Base-by-base conservation (phyloP, 441 rosid species). In the Aleurites moluccanus region DNA sequence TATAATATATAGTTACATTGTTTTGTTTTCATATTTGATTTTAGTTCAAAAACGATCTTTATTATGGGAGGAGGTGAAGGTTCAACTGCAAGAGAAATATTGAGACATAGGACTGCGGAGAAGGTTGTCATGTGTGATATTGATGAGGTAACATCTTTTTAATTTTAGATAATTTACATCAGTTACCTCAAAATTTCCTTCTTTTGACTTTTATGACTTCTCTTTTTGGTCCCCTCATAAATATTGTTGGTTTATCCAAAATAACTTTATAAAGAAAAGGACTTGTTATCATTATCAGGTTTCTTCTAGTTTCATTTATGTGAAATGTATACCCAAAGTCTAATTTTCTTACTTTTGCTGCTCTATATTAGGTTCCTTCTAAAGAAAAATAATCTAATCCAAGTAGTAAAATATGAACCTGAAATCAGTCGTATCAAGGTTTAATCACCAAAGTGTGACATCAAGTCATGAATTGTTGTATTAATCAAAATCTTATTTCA, bases 1-100 rank as follows among this genome's bases (percentile, higher is more conserved):
- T 40, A 30, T 30, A n/a, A 16, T 23, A 55, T n/a, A n/a, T 18
- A 40, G 11, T 64, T 21, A 45, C n/a, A 25, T 52, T 44, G 11
- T 33, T 8, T 71, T 42, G 47, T 42, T 40, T 67, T 55, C 66
- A 13, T 21, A 18, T 44, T 30, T 27, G 21, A 13, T 28, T 70
- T 61, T 73, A 89, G 91, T 65, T 86, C 93, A 6, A 85, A 76
- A 81, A 70, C 72, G 0, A 16, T 85, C 30, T 89, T 89, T 70
- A 83, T 89, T 4, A 87, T 87, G 93, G 91, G 93, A 66, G 93
- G 93, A 27, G 93, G 93, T 67, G 93, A 89, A 78, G 93, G 91
- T 10, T 89, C 93, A 62, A 86, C 93, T 0, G 93, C 91, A 25
- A 86, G 91, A 71, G 93, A 89, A 79, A 82, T 83, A 18, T 86